Evolutionary conservation across 225 moss, liverwort and hornwort genomes (phyloP), one percentile per base, ranked within the genome.

Genomic region (Marchantia paleacea): DNA sequence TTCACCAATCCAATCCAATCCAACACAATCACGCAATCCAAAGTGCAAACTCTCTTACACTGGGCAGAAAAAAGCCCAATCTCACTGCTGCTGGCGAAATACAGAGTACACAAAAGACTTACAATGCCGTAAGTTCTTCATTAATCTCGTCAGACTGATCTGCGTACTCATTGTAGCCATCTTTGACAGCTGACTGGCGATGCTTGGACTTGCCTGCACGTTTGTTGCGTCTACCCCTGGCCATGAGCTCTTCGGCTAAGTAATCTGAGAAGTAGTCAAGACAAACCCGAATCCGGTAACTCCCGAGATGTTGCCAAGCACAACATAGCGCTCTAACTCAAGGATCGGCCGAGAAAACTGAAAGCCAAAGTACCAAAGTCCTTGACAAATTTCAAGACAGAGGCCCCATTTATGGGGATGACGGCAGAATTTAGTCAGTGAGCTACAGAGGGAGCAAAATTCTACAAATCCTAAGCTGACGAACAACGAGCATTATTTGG

Each of bases 91-190:
- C 24, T 1, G 15, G 8, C 50, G 51, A 14, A 39, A 77, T 30
- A 55, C 7, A 70, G 26, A 39, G 10, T 22, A 0, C n/a, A 50
- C 7, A 54, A 57, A 5, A 31, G 18, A 79, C 85, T 14, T 82
- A 85, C 86, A 86, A 77, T 48, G 83, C 86, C 47, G 80, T 82
- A 69, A 85, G 60, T 52, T 86, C 86, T 69, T 86, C 86, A 4
- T 69, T 68, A 58, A 86, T 66, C 73, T 81, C 52, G 55, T 86
- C 83, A 20, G 81, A 81, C 49, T 52, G 72, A 75, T 83, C 81
- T 11, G 20, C 55, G 52, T 80, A 66, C 49, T 83, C 78, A 6
- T 78, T 75, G 73, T 75, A 80, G 73, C 67, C 39, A 49, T 86
- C 86, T 71, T 86, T 86, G n/a, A 70, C 62, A 78, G 83, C 81